Conservation (phyloP, 192 early-diverging fungal species). For the Diversispora epigaea region DNA sequence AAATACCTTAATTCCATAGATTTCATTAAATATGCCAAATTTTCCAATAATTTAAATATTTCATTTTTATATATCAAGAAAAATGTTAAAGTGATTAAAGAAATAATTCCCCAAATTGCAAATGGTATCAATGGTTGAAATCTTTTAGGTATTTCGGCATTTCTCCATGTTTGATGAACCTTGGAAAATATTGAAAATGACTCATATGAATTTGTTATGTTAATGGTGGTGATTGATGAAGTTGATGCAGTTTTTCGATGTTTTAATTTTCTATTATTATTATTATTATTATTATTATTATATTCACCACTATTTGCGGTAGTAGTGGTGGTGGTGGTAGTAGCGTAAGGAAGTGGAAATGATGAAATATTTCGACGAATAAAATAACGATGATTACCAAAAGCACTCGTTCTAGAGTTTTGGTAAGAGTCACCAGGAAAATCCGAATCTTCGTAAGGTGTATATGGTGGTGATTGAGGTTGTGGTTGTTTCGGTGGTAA, state of each 20-base stretch:
- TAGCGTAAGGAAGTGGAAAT: background rate
- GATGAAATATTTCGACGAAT: background rate
- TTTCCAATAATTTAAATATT: background rate
- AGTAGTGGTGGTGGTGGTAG: too few relatives aligned
- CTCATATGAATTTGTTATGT: background rate
- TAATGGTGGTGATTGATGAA: background rate
- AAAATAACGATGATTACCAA: constrained; percentile 24
- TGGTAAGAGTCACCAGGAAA: background rate
- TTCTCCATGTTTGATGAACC: background rate
- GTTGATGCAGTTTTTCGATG: background rate
- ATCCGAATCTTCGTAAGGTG: background rate
- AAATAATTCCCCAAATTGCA: constrained; percentile 1
- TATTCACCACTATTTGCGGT: background rate
- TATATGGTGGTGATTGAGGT: background rate
- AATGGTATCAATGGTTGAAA: background rate
- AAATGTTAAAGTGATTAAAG: background rate
- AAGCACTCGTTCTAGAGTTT: constrained; percentile 21
- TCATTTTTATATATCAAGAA: background rate
- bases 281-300: too few relatives aligned
- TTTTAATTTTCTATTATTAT: background rate
- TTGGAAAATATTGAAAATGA: background rate
- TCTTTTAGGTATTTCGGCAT: background rate
- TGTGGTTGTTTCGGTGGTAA: constrained; percentile 19
- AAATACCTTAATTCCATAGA: background rate
- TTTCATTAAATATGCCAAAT: background rate